Percentiles rank a stretch among this genome's conserved stretches.
phyloP scores from a whole-genome alignment of 108 stramenopile genomes.

The Fistulifera solaris region DNA sequence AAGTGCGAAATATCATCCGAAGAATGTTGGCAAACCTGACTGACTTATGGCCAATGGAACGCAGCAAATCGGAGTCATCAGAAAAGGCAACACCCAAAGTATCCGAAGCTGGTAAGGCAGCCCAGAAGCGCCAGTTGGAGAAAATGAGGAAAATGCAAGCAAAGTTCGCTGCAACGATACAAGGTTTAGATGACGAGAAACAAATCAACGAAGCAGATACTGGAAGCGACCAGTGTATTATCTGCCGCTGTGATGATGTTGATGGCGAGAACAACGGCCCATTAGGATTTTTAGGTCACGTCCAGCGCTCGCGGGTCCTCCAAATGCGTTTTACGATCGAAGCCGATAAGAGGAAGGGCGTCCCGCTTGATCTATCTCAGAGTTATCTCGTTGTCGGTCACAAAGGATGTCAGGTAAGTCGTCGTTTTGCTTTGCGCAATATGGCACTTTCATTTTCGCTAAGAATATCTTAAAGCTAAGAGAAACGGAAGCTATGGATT shows the following conservation, averaged over 20 bases:
- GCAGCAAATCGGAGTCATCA: conserved; percentile 11
- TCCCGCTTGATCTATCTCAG: conserved; percentile 21
- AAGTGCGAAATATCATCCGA: conserved; percentile 34
- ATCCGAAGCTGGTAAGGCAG: conserved; percentile 70
- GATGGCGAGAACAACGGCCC: conserved; percentile 82
- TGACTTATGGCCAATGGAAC: conserved; percentile 63
- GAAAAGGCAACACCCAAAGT: conserved; percentile 35
- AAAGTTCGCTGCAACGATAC: conserved; percentile 68
- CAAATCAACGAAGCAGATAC: conserved; percentile 34
- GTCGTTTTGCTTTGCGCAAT: neutral
- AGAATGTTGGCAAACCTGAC: conserved; percentile 63
- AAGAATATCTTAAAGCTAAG: too few species aligned
- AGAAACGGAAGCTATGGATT: conserved; percentile 74
- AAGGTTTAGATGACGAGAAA: conserved; percentile 29
- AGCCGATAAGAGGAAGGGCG: conserved; percentile 18
- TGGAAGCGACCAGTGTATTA: conserved; percentile 78
- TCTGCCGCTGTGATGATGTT: conserved; percentile 80
- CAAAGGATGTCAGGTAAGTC: conserved; percentile 73
- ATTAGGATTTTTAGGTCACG: conserved; percentile 81
- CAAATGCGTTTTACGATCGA: conserved; percentile 49
- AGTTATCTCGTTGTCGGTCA: conserved; percentile 77
- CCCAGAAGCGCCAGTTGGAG: conserved; percentile 64
- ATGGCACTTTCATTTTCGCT: too few species aligned
- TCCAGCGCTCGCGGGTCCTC: conserved; percentile 65
- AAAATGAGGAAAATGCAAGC: conserved; percentile 76